A percentile compares a stretch with the other conserved stretches of the same genome.
Conservation (phyloP, 2,329 filamentous ascomycete genomes). For the Apiospora phragmitis region DNA sequence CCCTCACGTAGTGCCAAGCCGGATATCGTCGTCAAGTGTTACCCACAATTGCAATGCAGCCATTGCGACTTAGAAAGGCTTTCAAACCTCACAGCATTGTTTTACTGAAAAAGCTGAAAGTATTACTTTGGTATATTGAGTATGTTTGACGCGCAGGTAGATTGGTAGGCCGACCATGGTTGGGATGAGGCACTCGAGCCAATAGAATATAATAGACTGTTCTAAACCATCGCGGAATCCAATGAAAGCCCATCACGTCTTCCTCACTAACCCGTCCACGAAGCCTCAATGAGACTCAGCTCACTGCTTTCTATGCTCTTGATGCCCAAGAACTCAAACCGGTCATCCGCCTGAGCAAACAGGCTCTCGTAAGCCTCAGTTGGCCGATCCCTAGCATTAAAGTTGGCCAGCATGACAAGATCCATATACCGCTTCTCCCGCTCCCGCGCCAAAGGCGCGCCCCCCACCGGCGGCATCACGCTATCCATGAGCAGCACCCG, state of each 20-base stretch:
- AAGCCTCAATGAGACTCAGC: background rate
- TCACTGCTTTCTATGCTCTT: constrained; percentile 10
- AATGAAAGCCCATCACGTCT: background rate
- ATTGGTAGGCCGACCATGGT: background rate
- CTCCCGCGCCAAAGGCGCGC: background rate
- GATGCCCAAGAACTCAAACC: constrained; percentile 14
- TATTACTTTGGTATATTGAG: too few relatives aligned
- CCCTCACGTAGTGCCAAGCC: background rate
- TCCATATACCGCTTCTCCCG: constrained; percentile 12
- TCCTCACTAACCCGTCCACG: background rate
- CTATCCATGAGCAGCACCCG: constrained; percentile 3
- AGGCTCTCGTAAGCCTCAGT: constrained; percentile 15
- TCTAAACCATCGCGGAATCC: background rate
- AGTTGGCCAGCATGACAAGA: constrained; percentile 17
- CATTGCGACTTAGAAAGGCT: background rate
- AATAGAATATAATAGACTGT: background rate
- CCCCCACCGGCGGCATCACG: constrained; percentile 4
- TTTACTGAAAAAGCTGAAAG: too few relatives aligned
- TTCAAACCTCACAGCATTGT: background rate
- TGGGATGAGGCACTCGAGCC: too few relatives aligned
- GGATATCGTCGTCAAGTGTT: background rate
- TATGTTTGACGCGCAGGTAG: too few relatives aligned
- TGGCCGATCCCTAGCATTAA: constrained; percentile 18
- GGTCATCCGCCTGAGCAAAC: constrained; percentile 14
- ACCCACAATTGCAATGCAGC: background rate